Evolutionary conservation across 352 stramenopile species (phyloP).

Genomic region (Globisporangium uncinulatum): DNA sequence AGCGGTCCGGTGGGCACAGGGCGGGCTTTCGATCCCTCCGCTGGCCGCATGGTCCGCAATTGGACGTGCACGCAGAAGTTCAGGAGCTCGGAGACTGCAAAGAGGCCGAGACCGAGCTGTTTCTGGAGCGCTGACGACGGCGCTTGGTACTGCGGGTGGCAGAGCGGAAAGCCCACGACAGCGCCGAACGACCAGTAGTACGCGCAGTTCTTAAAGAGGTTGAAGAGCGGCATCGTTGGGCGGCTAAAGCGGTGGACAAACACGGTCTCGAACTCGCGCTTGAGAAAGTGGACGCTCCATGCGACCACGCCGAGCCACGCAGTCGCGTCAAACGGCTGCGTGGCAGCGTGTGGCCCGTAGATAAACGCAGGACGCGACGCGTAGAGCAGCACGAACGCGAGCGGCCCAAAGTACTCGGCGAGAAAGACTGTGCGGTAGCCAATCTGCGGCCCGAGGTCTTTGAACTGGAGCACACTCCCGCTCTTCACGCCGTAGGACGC

Average conservation of each 20-base stretch:
- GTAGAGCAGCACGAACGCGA: conserved; percentile 84
- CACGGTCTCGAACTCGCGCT: conserved; percentile 84
- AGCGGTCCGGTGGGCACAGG: conserved; percentile 66
- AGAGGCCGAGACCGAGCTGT: conserved; percentile 49
- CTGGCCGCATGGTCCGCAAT: conserved; percentile 69
- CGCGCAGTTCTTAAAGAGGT: conserved; percentile 89
- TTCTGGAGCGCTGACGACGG: conserved; percentile 49
- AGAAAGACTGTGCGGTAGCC: conserved; percentile 88
- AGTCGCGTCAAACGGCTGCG: conserved; percentile 33
- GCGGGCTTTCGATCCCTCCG: conserved; percentile 67
- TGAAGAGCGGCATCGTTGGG: conserved; percentile 83
- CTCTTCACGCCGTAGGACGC: conserved; percentile 50
- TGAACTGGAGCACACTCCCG: conserved; percentile 51
- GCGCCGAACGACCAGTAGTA: conserved; percentile 88
- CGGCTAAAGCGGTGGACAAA: conserved; percentile 88
- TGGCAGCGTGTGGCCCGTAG: conserved; percentile 43
- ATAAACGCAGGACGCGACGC: conserved; percentile 58
- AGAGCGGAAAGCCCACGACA: conserved; percentile 81
- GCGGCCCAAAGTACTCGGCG: conserved; percentile 77
- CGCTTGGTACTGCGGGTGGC: conserved; percentile 58
- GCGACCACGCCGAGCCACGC: conserved; percentile 47
- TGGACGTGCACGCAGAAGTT: conserved; percentile 86
- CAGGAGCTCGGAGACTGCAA: conserved; percentile 68
- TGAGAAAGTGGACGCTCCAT: conserved; percentile 84
- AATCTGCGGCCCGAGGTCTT: conserved; percentile 84